A percentile compares a stretch with the other conserved stretches of the same genome.
Conservation (phyloP, 306 rosid species). For the Acmispon strigosus region DNA sequence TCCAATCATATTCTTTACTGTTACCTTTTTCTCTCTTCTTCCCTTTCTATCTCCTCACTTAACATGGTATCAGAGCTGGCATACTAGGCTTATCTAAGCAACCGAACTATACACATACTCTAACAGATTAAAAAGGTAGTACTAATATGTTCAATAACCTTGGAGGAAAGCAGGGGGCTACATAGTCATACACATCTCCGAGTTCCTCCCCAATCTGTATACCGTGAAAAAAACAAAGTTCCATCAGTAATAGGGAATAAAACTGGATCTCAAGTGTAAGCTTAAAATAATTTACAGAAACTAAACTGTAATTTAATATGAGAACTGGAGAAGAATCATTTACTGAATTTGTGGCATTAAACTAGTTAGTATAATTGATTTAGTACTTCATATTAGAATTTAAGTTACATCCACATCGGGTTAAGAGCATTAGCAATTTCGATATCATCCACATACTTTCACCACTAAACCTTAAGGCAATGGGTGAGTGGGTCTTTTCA, state of each 20-base stretch:
- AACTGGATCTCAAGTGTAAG: neutral
- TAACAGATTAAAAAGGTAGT: constrained; percentile 1
- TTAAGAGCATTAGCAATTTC: too few species aligned
- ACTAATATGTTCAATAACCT: constrained; percentile 44
- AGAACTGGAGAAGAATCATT: neutral
- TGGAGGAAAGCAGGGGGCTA: constrained; percentile 98
- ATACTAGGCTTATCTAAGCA: too few species aligned
- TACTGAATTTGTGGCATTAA: neutral
- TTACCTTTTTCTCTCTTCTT: too few species aligned
- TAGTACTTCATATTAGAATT: too few species aligned
- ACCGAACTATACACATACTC: too few species aligned
- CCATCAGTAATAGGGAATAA: constrained; percentile 13
- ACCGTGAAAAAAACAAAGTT: constrained; percentile 17
- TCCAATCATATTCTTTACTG: too few species aligned
- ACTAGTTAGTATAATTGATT: neutral
- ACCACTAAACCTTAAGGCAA: too few species aligned
- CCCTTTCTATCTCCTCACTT: too few species aligned
- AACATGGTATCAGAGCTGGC: too few species aligned
- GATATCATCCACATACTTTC: too few species aligned
- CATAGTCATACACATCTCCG: constrained; percentile 84
- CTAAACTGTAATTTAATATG: neutral
- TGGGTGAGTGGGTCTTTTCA: too few species aligned
- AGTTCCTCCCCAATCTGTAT: constrained; percentile 90
- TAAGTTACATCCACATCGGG: too few species aligned
- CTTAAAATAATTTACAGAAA: neutral